phyloP scores from a whole-genome alignment of 306 rosid species.

The Carpinus fangiana region DNA sequence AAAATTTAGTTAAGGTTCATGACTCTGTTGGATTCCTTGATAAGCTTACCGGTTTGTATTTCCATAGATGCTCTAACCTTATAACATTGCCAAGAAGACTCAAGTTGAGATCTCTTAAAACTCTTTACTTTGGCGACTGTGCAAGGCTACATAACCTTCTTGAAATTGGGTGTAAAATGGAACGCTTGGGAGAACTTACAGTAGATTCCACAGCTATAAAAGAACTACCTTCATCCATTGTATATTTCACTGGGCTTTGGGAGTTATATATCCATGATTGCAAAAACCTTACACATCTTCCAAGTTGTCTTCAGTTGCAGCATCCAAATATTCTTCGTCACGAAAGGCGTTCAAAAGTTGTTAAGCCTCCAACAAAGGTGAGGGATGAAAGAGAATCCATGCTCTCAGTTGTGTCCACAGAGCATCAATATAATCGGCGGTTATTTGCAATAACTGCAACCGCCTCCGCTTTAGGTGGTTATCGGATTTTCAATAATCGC shows the following conservation, averaged over 20 bases:
- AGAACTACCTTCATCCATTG: background rate
- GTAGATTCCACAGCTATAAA: background rate
- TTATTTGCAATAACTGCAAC: too few species aligned
- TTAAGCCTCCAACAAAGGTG: background rate
- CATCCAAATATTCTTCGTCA: background rate
- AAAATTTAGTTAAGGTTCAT: conserved; percentile 13
- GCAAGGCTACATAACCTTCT: background rate
- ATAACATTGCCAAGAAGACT: conserved; percentile 1
- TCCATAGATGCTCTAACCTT: conserved; percentile 7
- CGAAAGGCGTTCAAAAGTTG: background rate
- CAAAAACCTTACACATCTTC: background rate
- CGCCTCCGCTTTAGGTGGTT: too few species aligned
- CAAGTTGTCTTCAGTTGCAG: background rate
- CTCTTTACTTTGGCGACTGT: background rate
- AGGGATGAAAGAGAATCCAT: too few species aligned
- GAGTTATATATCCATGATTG: background rate
- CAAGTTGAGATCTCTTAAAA: background rate
- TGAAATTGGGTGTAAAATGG: background rate
- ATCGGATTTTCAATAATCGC: too few species aligned
- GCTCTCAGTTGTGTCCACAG: too few species aligned
- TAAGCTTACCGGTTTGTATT: conserved; percentile 16
- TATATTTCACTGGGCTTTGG: background rate
- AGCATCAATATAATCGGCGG: too few species aligned
- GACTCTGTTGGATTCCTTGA: conserved; percentile 20
- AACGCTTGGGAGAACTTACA: background rate